Base-by-base conservation (phyloP, 345 rosid species). In the Ceriops zippeliana region DNA sequence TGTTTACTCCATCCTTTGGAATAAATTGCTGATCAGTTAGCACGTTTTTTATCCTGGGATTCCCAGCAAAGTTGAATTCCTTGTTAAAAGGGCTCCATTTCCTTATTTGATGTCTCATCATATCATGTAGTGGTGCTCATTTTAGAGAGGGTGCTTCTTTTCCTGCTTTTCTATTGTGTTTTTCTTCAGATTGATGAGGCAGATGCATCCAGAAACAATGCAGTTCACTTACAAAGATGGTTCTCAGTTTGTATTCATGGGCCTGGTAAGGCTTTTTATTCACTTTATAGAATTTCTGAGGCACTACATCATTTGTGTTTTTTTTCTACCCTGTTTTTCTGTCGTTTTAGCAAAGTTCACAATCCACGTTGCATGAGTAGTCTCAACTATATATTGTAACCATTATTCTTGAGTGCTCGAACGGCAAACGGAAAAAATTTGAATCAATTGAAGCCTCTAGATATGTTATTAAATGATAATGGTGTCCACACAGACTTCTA, bases 181-280 rank as follows among this genome's bases (percentile, higher is more conserved):
- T 73, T 68, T 81, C 35, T 63, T 30, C 75, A 93, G 98, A 77
- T 93, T 20, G 95, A 87, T 1, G 95, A 78, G 81, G 97, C 97
- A 58, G 65, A 85, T 73, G 83, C 91, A 28, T 82, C 67, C 77
- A 93, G 98, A 91, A 82, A 80, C 92, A 61, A 89, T 88, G 84
- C 98, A 93, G 49, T 91, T 82, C 79, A 91, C 96, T 8, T 93
- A 91, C 83, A 91, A 91, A 76, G 96, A 93, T 46, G 96, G 91
- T 38, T 67, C 83, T 60, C 91, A 86, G 74, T 56, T 76, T 81
- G 96, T 87, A 35, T 93, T 88, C 79, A 91, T 93, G 97, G 96
- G 91, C 79, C 81, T 91, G 96, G 96, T 93, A 83, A 83, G 47
- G 21, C 68, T 72, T 13, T 6, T 38, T 59, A 16, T 74, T 46